Evolutionary conservation across 495 filamentous ascomycete genomes (phyloP), one percentile per base, ranked within the genome.

Genomic region (Staphylotrichum longicolle): DNA sequence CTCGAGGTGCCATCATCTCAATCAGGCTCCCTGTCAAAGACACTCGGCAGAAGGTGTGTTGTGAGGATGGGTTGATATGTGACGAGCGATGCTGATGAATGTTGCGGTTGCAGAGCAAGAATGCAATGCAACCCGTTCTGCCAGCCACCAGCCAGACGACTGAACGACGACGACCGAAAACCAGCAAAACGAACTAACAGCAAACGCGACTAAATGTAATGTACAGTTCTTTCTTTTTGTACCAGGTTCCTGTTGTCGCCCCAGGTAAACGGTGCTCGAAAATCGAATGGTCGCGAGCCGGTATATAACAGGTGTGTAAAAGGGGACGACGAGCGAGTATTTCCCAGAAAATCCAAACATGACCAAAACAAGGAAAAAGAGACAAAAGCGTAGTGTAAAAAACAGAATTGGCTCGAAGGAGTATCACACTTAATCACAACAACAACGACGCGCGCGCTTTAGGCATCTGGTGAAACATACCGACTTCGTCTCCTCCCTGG

Each of bases 391-490:
- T 47, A 47, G 55, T 61, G 64, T 53, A 56, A 60, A 66, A 68
- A 65, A 72, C 65, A 68, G 54, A 55, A 7, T 54, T 57, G 66
- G 62, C 59, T 70, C 50, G 70, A 72, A 70, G 69, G 75, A 70
- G 75, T 82, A 80, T 79, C 78, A 78, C 77, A 75, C 77, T 77
- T 72, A 76, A 77, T 73, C 74, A 74, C 78, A 81, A 76, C 74
- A 74, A 68, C 73, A 74, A 66, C 61, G 64, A 39, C 69, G 66
- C 69, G 66, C 68, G 67, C 73, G 72, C 68, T 72, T 71, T 68
- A 80, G 82, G 78, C 82, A 88, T 84, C 74, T 89, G 86, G 81
- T 90, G 83, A 80, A 90, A 93, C 92, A 96, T 96, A 91, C 93
- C 90, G 81, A 94, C 91, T 82, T 95, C 91, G 67, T 94, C 91